phyloP scores from a whole-genome alignment of 2,329 filamentous ascomycete genomes.

The Dothistroma pini region DNA sequence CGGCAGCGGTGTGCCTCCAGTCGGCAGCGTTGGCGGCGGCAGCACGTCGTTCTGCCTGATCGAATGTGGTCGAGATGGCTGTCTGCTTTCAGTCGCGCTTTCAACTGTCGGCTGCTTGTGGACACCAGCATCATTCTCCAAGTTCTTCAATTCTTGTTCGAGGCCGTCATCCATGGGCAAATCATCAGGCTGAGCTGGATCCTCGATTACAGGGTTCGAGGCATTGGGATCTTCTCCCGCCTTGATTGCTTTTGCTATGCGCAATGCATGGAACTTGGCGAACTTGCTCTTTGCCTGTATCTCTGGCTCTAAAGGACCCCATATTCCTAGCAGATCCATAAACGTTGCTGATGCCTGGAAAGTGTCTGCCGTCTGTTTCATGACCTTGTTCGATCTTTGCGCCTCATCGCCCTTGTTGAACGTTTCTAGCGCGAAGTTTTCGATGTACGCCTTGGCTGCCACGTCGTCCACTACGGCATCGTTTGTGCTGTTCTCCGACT shows the following conservation, averaged over 20 bases:
- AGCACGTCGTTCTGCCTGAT: constrained; percentile 21
- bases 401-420: constrained; percentile 80
- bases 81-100: constrained; percentile 56
- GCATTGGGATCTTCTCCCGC: constrained; percentile 89
- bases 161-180: constrained; percentile 23
- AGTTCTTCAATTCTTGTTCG: constrained; percentile 27
- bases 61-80: constrained; percentile 37
- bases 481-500: constrained; percentile 68
- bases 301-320: constrained; percentile 72
- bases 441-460: constrained; percentile 85
- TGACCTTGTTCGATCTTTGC: constrained; percentile 62
- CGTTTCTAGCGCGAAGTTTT: constrained; percentile 88
- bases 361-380: constrained; percentile 84
- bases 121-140: constrained; percentile 26
- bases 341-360: constrained; percentile 92
- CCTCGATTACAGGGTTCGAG: constrained; percentile 71
- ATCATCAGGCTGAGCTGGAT: constrained; percentile 14
- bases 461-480: constrained; percentile 82
- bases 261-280: constrained; percentile 89
- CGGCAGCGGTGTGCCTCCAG: not conserved
- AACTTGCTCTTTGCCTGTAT: constrained; percentile 86
- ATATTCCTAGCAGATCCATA: constrained; percentile 81
- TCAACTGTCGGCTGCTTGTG: constrained; percentile 55
- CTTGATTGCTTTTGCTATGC: constrained; percentile 87
- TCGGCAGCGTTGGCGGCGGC: constrained; percentile 46